phyloP scores from a whole-genome alignment of 1,139 yeast species.

The Taphrina betulina region DNA sequence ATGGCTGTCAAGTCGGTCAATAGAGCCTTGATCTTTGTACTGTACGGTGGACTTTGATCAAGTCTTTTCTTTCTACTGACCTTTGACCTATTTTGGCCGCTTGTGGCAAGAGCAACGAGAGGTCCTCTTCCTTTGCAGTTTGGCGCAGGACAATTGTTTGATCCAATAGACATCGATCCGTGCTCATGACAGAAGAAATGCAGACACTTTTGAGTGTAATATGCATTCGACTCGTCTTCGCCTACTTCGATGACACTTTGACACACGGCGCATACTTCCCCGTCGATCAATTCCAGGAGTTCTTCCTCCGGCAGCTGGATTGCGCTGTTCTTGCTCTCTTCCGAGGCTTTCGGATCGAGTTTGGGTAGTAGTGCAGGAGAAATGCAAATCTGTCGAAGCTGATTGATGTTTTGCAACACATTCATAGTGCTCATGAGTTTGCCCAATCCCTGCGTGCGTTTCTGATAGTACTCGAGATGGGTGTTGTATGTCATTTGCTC shows the following conservation, averaged over 20 bases:
- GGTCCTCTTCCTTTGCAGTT: constrained; percentile 5
- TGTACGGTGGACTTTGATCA: constrained; percentile 8
- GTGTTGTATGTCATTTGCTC: constrained; percentile 27
- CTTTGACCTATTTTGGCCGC: not conserved
- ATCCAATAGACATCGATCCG: not conserved
- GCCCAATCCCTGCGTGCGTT: constrained; percentile 26
- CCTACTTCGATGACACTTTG: constrained; percentile 21
- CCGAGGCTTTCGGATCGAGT: constrained; percentile 6
- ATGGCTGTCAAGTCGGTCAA: constrained; percentile 13
- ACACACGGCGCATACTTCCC: constrained; percentile 22
- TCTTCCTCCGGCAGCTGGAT: constrained; percentile 3
- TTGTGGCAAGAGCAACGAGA: not conserved
- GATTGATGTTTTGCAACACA: constrained; percentile 29
- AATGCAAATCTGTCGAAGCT: constrained; percentile 23
- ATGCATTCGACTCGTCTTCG: constrained; percentile 17
- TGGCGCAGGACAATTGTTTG: constrained; percentile 15
- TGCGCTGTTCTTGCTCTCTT: not conserved
- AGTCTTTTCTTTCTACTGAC: not conserved
- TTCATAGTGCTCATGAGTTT: constrained; percentile 24
- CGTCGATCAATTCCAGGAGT: constrained; percentile 13
- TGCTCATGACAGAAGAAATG: constrained; percentile 28
- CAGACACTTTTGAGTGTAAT: constrained; percentile 16
- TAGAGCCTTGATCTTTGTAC: constrained; percentile 28
- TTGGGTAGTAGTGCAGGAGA: constrained; percentile 18
- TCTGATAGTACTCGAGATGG: constrained; percentile 28